Percentiles rank a stretch among this genome's conserved stretches.
Conservation (phyloP, 2,329 filamentous ascomycete species). For the Pseudogymnoascus sp. region DNA sequence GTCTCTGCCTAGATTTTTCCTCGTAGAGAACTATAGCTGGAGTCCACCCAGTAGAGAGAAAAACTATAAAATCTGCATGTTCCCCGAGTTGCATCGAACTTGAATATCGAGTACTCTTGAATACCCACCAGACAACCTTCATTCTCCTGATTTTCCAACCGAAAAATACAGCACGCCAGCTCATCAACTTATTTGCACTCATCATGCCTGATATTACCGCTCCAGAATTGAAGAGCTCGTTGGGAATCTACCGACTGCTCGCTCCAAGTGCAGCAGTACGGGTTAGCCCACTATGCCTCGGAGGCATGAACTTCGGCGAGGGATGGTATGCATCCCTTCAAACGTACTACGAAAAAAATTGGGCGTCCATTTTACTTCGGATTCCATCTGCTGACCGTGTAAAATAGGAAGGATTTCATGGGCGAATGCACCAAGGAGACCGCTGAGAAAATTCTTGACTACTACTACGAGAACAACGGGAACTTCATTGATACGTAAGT, state of each 20-base stretch:
- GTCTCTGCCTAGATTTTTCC: background rate
- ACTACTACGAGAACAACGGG: slow-evolving; percentile 47
- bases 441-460: slow-evolving; percentile 49
- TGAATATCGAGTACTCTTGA: too few species aligned
- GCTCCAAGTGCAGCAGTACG: slow-evolving; percentile 56
- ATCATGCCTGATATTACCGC: slow-evolving; percentile 31
- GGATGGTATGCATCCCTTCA: slow-evolving; percentile 32
- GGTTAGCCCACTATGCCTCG: slow-evolving; percentile 60
- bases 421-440: slow-evolving; percentile 46
- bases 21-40: background rate
- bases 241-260: slow-evolving; percentile 58
- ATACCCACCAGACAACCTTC: background rate
- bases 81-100: background rate
- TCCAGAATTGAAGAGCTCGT: slow-evolving; percentile 46
- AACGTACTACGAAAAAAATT: background rate
- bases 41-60: background rate
- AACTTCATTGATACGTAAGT: slow-evolving; percentile 57
- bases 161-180: background rate
- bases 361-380: background rate
- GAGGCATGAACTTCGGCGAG: slow-evolving; percentile 56
- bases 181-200: background rate
- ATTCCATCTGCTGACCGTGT: background rate
- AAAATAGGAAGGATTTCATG: slow-evolving; percentile 30
- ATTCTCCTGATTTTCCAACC: too few species aligned
- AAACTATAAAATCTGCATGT: background rate